Evolutionary conservation across 2,329 filamentous ascomycete genomes (phyloP).

Genomic region (Trichophaea hybrida): DNA sequence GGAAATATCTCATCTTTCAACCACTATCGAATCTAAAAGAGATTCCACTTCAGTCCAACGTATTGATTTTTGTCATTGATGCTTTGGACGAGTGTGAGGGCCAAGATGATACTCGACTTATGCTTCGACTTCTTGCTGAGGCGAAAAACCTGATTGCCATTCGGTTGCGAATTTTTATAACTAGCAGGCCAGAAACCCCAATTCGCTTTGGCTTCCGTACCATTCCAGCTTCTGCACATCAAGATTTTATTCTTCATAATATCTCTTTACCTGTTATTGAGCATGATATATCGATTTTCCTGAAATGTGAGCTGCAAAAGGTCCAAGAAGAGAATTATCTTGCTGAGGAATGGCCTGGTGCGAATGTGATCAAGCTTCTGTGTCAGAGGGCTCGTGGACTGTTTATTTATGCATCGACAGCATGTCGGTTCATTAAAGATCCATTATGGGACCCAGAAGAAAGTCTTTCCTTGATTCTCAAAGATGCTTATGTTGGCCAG

Average conservation of each 20-base stretch:
- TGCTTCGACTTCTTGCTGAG: slow-evolving; percentile 18
- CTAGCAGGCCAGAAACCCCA: slow-evolving; percentile 23
- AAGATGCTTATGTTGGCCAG: not conserved
- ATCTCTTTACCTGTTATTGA: slow-evolving; percentile 18
- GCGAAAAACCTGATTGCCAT: slow-evolving; percentile 11
- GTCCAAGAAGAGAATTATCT: slow-evolving; percentile 11
- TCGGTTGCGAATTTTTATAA: slow-evolving; percentile 23
- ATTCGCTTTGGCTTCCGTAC: slow-evolving; percentile 18
- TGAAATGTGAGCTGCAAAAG: slow-evolving; percentile 16
- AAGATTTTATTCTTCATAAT: not conserved
- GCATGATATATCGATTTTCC: slow-evolving; percentile 26
- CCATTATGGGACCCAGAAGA: slow-evolving; percentile 2
- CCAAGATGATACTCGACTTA: slow-evolving; percentile 17
- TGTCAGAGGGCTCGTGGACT: slow-evolving; percentile 22
- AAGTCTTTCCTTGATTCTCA: slow-evolving; percentile 5
- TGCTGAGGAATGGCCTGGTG: slow-evolving; percentile 16
- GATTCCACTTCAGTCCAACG: too few species aligned
- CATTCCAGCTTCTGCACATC: slow-evolving; percentile 2
- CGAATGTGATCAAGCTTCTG: slow-evolving; percentile 18
- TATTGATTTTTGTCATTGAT: slow-evolving; percentile 26
- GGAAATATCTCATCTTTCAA: slow-evolving; percentile 32
- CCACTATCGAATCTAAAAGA: slow-evolving; percentile 23
- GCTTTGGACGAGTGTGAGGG: slow-evolving; percentile 29
- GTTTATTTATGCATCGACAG: slow-evolving; percentile 28
- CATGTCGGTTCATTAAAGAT: slow-evolving; percentile 27